Evolutionary conservation across 2,329 filamentous ascomycete species (phyloP).

Genomic region (Thielaviopsis euricoi): DNA sequence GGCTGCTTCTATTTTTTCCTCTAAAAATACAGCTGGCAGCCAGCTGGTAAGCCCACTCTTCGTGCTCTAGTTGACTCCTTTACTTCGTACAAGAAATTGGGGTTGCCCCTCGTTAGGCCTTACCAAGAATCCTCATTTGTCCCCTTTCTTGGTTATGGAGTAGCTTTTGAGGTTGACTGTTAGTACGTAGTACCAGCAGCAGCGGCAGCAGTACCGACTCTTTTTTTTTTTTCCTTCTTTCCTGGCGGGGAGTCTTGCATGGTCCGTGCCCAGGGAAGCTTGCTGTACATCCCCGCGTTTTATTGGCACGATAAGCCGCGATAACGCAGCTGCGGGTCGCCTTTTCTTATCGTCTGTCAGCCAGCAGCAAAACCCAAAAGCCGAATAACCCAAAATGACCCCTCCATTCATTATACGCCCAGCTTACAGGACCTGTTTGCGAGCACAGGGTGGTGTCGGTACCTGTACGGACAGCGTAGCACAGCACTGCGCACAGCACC

Average conservation of each 20-base stretch:
- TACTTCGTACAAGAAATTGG: neutral
- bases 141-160: neutral
- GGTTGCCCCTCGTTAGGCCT: neutral
- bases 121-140: neutral
- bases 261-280: slow-evolving; percentile 1
- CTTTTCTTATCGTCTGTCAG: neutral
- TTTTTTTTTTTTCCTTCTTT: neutral
- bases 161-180: too few species aligned
- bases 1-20: neutral
- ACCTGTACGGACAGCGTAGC: too few species aligned
- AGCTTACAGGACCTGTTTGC: too few species aligned
- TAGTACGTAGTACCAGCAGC: too few species aligned
- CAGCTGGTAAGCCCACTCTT: neutral
- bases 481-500: too few species aligned
- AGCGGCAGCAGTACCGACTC: too few species aligned
- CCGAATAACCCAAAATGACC: neutral
- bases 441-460: too few species aligned
- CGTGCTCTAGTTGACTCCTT: neutral
- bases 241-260: neutral
- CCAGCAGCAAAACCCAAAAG: neutral
- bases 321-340: neutral
- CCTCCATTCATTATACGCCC: neutral
- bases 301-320: slow-evolving; percentile 1
- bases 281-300: slow-evolving; percentile 1
- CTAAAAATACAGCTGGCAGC: neutral